A percentile compares a stretch with the other conserved stretches of the same genome.
phyloP scores from a whole-genome alignment of 2,329 filamentous ascomycete species.

The Colletotrichum melonis region DNA sequence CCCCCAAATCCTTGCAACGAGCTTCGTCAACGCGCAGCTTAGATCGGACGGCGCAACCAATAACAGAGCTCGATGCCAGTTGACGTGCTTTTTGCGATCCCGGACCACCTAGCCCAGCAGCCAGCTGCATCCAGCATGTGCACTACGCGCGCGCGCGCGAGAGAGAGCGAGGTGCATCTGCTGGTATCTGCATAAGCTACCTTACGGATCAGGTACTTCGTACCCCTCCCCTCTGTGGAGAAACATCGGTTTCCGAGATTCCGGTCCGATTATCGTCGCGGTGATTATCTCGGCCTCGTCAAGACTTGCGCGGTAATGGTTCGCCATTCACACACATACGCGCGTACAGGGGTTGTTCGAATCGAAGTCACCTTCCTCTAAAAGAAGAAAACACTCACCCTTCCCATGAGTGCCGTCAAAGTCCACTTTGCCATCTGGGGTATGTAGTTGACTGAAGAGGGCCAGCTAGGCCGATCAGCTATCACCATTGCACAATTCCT shows the following conservation, averaged over 20 bases:
- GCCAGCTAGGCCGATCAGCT: too few relatives aligned
- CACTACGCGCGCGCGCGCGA: background rate
- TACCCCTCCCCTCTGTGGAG: background rate
- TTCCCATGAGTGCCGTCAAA: too few relatives aligned
- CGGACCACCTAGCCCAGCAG: background rate
- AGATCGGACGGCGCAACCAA: conserved; percentile 26
- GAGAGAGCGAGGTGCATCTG: background rate
- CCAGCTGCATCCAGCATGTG: background rate
- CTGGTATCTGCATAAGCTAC: too few relatives aligned
- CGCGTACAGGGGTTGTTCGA: too few relatives aligned
- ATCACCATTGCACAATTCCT: too few relatives aligned
- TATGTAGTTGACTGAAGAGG: too few relatives aligned
- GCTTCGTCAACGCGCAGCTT: background rate
- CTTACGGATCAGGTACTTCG: background rate
- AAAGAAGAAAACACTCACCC: too few relatives aligned
- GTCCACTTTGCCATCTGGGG: too few relatives aligned
- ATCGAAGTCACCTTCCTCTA: too few relatives aligned
- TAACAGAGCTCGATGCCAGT: background rate
- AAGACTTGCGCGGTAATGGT: too few relatives aligned
- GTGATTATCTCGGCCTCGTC: background rate
- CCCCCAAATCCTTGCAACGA: background rate
- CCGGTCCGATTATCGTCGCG: conserved; percentile 9
- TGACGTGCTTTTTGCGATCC: conserved; percentile 20
- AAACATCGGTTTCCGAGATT: conserved; percentile 18
- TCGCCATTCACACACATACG: too few relatives aligned